Conservation (phyloP, 352 stramenopile species). For the Pythium grandisporangium region DNA sequence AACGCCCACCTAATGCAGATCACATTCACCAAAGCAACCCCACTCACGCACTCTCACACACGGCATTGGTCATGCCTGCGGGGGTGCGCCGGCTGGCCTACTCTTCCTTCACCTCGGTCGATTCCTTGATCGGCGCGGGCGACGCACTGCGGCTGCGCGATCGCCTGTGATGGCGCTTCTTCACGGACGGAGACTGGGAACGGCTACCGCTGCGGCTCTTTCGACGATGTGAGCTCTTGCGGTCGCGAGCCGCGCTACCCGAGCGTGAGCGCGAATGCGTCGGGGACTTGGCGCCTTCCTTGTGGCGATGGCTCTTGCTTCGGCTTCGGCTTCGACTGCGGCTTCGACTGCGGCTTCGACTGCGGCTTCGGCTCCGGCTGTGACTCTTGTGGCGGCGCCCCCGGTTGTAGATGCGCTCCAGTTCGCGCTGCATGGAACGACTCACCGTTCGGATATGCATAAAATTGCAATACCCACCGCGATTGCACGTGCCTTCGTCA, state of each 20-base stretch:
- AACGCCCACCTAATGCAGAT: too few relatives aligned
- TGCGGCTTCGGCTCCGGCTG: slow-evolving; percentile 44
- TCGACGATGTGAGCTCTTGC: slow-evolving; percentile 21
- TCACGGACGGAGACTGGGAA: slow-evolving; percentile 29
- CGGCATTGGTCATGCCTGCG: too few relatives aligned
- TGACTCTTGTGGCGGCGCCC: slow-evolving; percentile 29
- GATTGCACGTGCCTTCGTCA: slow-evolving; percentile 95
- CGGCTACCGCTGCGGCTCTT: slow-evolving; percentile 23
- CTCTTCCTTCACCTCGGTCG: not conserved
- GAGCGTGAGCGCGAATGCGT: slow-evolving; percentile 50
- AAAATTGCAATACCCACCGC: slow-evolving; percentile 99
- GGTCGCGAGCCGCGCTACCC: slow-evolving; percentile 28
- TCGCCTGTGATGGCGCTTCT: slow-evolving; percentile 29
- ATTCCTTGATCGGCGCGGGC: not conserved
- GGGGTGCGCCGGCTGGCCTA: too few relatives aligned
- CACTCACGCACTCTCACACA: too few relatives aligned
- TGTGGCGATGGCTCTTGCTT: slow-evolving; percentile 19
- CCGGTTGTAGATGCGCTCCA: slow-evolving; percentile 82
- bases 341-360: slow-evolving; percentile 26
- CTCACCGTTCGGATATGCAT: slow-evolving; percentile 96
- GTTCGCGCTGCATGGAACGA: slow-evolving; percentile 72
- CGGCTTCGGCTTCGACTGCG: slow-evolving; percentile 20
- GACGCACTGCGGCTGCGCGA: slow-evolving; percentile 41
- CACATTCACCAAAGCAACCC: too few relatives aligned
- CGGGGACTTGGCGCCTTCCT: slow-evolving; percentile 16